Conservation (phyloP, 108 stramenopile genomes). For the Pelagomonas calceolata region DNA sequence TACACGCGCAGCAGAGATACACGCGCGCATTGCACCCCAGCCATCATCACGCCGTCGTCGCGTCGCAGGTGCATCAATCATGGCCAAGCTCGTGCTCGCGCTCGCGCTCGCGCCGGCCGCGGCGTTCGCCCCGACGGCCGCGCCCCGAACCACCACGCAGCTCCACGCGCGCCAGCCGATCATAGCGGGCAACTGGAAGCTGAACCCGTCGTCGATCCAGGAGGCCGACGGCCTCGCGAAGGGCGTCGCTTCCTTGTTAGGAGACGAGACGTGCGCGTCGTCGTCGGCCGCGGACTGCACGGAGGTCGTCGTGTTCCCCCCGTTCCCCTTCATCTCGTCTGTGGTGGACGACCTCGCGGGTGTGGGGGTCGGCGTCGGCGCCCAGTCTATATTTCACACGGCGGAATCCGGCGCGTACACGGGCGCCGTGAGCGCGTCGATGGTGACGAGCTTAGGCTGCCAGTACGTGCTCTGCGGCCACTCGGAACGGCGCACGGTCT, state of each 20-base stretch:
- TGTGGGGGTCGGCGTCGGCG: conserved; percentile 50
- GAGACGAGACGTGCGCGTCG: conserved; percentile 29
- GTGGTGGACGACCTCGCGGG: conserved; percentile 43
- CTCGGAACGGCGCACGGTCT: conserved; percentile 85
- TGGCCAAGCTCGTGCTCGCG: no score
- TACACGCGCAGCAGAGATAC: no score
- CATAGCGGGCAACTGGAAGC: conserved; percentile 56
- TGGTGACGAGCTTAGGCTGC: conserved; percentile 63
- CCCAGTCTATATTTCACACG: conserved; percentile 59
- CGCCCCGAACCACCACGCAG: no score
- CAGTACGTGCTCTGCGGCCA: conserved; percentile 91
- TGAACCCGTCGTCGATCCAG: conserved; percentile 62
- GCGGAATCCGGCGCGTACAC: conserved; percentile 78
- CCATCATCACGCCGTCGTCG: no score
- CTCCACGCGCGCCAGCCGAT: conserved; percentile 14
- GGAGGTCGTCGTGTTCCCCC: conserved; percentile 68
- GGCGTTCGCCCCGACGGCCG: no score
- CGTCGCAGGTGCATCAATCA: no score
- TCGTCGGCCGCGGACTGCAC: conserved; percentile 18
- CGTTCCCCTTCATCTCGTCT: conserved; percentile 64
- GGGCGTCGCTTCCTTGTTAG: conserved; percentile 55
- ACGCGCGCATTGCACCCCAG: no score
- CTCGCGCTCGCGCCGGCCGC: no score
- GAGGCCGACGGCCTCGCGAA: conserved; percentile 55
- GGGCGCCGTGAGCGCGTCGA: conserved; percentile 73